Evolutionary conservation across 129 eudicot species (phyloP), one percentile per base, ranked within the genome.

Genomic region (Flaveria brownii): DNA sequence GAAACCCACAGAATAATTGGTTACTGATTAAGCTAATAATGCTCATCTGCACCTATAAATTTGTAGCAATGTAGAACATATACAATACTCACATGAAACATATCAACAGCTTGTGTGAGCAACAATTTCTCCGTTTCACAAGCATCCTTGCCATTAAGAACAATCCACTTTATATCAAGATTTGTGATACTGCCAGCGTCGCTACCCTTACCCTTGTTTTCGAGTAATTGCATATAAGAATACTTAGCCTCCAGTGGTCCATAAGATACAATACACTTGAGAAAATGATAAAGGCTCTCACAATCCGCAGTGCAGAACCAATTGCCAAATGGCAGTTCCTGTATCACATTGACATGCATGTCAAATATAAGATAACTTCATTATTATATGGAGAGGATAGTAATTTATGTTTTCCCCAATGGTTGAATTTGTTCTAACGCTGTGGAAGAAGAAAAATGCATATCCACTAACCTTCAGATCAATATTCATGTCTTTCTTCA

Each of bases 271-370:
- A 87, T 64, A 68, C 54, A 61, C 83, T 82, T 82, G 82, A 93
- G 73, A 18, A 82, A 70, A 82, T 84, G 73, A 65, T 81, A 56
- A 68, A 93, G 80, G 33, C 77, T 81, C 60, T 69, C 75, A 87
- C 98, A 93, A 59, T 77, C 86, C 9, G 2, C 30, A 25, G 79
- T 69, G 73, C 98, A 93, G 82, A 87, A 93, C 98, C 98, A 93
- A 28, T 88, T 73, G 26, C 89, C 93, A 51, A 77, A 61, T 7
- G 98, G 98, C 78, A 93, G 67, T 81, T 88, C 90, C 98, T 93
- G 82, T 36, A 63, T 72, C 54, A 74, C 50, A 30, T 41, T 74
- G 23, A 51, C 36, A 23, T 41, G 26, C 55, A 57, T 69, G 64
- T 64, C 45, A 20, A 9, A 22, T 61, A 20, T 25, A 26, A 68